Percentiles rank a stretch among this genome's conserved stretches.
These are phyloP conservation scores for Fusarium staphyleae DNA, from an alignment of 2,329 filamentous ascomycete genomes.

Conservation along the genomic window DNA sequence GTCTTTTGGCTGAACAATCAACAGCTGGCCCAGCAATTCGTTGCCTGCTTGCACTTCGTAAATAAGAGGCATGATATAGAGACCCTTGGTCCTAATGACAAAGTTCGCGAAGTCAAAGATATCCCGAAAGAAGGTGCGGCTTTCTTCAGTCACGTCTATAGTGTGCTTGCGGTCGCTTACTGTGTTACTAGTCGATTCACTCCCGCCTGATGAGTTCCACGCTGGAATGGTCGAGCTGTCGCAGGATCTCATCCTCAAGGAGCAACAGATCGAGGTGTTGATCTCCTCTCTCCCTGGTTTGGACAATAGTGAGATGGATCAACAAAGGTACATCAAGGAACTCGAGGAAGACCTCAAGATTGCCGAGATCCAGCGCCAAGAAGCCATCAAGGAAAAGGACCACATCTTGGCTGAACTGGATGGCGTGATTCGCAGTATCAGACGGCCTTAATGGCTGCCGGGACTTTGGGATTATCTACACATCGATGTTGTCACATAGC, in stretches of 20 bases:
- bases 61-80: conserved; percentile 73
- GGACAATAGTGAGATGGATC: conserved; percentile 79
- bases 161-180: not conserved
- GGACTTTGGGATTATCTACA: not conserved
- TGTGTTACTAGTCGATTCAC: conserved; percentile 60
- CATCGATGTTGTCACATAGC: conserved; percentile 21
- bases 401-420: conserved; percentile 67
- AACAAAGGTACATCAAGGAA: conserved; percentile 71
- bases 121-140: conserved; percentile 58
- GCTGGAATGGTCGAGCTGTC: conserved; percentile 75
- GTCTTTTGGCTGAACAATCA: conserved; percentile 9
- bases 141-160: no score
- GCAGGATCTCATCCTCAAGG: conserved; percentile 77
- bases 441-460: conserved; percentile 56
- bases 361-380: conserved; percentile 67
- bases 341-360: conserved; percentile 70
- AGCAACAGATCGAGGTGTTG: conserved; percentile 82
- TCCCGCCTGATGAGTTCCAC: conserved; percentile 69
- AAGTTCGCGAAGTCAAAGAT: conserved; percentile 65
- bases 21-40: conserved; percentile 73
- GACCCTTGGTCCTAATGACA: conserved; percentile 63
- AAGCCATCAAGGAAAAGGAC: conserved; percentile 70
- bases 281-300: conserved; percentile 79
- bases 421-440: conserved; percentile 65
- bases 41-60: conserved; percentile 71